phyloP scores from a whole-genome alignment of 768 basidiomycete genomes.

The Pleurotus djamor region DNA sequence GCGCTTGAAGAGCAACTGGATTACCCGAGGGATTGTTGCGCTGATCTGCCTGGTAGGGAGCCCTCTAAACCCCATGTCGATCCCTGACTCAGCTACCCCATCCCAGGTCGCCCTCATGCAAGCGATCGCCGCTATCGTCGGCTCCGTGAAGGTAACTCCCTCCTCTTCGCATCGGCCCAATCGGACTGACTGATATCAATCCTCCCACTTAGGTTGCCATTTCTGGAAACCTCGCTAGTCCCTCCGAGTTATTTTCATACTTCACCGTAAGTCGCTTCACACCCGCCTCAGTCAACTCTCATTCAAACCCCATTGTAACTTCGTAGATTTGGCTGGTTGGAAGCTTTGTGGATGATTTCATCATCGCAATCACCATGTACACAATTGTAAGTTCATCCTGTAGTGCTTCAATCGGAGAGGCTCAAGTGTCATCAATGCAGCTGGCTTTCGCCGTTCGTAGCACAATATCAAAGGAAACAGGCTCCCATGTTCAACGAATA shows the following conservation, averaged over 20 bases:
- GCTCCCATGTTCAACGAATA: neutral
- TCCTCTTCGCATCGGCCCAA: neutral
- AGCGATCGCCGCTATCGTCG: neutral
- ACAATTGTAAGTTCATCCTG: neutral
- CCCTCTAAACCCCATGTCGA: neutral
- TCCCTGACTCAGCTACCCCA: neutral
- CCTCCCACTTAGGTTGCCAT: neutral
- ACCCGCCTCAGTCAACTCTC: neutral
- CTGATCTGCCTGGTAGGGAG: neutral
- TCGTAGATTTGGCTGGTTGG: neutral
- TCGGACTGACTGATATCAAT: neutral
- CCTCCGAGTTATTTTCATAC: neutral
- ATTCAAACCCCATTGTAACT: neutral
- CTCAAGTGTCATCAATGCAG: neutral
- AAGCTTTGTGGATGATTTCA: neutral
- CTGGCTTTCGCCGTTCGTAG: neutral
- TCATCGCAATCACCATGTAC: neutral
- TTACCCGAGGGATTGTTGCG: neutral
- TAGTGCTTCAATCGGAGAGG: neutral
- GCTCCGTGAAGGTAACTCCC: neutral
- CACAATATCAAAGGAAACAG: neutral
- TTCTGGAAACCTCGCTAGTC: neutral
- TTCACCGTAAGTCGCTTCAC: neutral
- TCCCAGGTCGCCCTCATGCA: neutral
- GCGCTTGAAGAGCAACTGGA: neutral